phyloP scores from a whole-genome alignment of 441 rosid genomes.

The Gossypium schwendimanii region DNA sequence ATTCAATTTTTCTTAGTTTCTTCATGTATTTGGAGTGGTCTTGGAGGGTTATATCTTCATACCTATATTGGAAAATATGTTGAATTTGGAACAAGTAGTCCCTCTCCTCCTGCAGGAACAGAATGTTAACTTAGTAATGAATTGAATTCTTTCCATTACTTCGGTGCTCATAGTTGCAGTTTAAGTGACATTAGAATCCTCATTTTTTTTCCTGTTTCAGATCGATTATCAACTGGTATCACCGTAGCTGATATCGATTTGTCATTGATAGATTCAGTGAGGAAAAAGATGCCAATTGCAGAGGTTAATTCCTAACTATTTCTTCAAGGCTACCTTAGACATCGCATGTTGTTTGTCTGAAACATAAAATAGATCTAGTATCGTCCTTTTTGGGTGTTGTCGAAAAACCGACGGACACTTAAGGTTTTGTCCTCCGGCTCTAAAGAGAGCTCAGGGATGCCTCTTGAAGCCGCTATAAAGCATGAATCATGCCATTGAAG shows the following conservation, averaged over 20 bases:
- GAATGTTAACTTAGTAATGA: not conserved
- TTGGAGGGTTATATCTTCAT: not conserved
- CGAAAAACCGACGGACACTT: too few species aligned
- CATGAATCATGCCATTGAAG: too few species aligned
- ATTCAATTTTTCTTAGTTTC: not conserved
- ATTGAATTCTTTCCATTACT: not conserved
- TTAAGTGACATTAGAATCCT: not conserved
- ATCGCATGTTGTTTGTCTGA: not conserved
- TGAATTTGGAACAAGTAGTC: not conserved
- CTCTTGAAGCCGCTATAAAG: too few species aligned
- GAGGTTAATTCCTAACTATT: constrained; percentile 39
- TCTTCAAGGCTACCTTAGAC: not conserved
- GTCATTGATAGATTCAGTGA: constrained; percentile 66
- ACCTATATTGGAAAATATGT: not conserved
- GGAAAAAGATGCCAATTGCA: constrained; percentile 72
- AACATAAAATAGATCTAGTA: too few species aligned
- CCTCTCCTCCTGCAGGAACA: not conserved
- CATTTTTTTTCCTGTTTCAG: constrained; percentile 30
- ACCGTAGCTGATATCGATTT: constrained; percentile 77
- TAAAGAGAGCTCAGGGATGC: too few species aligned
- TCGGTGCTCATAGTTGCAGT: not conserved
- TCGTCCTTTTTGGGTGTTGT: too few species aligned
- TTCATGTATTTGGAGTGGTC: too few species aligned
- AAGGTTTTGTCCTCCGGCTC: too few species aligned
- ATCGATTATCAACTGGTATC: constrained; percentile 70